Conservation (phyloP, 805 yeast genomes). For the Saturnispora ahearnii region DNA sequence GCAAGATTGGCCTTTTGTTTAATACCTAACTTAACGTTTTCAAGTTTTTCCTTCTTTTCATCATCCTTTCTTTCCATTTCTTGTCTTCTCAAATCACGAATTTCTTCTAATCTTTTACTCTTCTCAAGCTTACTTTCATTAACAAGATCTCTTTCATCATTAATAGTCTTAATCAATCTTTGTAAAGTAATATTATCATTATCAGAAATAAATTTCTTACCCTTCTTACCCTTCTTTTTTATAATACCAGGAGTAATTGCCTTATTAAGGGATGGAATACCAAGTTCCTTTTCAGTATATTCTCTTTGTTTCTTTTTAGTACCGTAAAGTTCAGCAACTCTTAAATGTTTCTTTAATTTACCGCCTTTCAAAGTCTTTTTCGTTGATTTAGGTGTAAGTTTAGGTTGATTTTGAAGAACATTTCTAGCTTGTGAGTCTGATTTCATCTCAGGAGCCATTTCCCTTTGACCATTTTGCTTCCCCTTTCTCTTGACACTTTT, state of each 20-base stretch:
- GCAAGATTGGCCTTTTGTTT: conserved; percentile 65
- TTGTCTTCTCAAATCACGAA: conserved; percentile 75
- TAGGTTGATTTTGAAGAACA: conserved; percentile 48
- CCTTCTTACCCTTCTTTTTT: conserved; percentile 69
- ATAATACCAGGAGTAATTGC: conserved; percentile 79
- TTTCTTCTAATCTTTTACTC: conserved; percentile 79
- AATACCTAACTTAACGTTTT: conserved; percentile 68
- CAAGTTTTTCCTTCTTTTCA: conserved; percentile 57
- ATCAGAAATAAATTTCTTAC: conserved; percentile 69
- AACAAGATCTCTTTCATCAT: conserved; percentile 67
- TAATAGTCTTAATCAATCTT: conserved; percentile 70
- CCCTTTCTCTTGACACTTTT: conserved; percentile 49
- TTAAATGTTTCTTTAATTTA: conserved; percentile 57
- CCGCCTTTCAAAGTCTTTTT: conserved; percentile 40
- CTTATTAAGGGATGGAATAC: conserved; percentile 70
- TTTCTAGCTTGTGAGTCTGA: conserved; percentile 64
- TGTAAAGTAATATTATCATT: conserved; percentile 52
- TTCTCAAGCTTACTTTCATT: conserved; percentile 87
- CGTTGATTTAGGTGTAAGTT: conserved; percentile 49
- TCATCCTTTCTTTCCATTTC: conserved; percentile 83
- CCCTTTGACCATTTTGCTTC: conserved; percentile 44
- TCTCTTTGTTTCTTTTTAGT: conserved; percentile 45
- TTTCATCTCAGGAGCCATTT: conserved; percentile 56
- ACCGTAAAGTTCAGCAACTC: conserved; percentile 59
- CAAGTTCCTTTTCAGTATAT: conserved; percentile 70